Conservation (phyloP, 352 stramenopile species). For the Globisporangium lucens region DNA sequence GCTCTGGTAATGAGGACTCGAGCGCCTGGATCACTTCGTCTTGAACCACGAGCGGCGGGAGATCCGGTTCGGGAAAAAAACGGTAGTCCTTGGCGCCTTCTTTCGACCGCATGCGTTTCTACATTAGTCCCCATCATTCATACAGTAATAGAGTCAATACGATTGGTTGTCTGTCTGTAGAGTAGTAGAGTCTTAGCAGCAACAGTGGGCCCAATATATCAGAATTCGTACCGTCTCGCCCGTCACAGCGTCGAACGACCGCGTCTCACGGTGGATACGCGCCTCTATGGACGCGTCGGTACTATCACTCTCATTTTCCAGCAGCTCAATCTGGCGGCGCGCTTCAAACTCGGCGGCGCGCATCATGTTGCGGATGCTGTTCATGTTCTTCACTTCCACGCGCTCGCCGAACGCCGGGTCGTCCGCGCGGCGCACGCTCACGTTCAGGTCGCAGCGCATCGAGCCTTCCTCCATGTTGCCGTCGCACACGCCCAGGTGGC, state of each 20-base stretch:
- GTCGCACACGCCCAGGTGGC: not conserved
- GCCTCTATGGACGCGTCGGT: not conserved
- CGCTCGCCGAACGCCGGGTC: not conserved
- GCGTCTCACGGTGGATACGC: not conserved
- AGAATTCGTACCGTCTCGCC: not conserved
- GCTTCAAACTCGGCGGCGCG: not conserved
- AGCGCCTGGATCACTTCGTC: not conserved
- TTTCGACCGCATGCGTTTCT: not conserved
- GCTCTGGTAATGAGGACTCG: not conserved
- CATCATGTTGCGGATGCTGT: not conserved
- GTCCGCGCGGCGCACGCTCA: not conserved
- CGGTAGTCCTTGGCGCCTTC: not conserved
- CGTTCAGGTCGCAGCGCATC: not conserved
- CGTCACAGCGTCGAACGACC: not conserved
- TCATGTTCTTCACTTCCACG: not conserved
- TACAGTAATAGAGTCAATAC: too few species aligned
- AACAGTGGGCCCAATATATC: too few species aligned
- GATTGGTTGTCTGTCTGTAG: too few species aligned
- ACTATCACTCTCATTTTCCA: not conserved
- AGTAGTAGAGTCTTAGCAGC: too few species aligned
- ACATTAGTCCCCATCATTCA: not conserved
- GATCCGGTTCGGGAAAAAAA: not conserved
- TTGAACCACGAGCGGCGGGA: not conserved
- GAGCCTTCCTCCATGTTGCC: not conserved
- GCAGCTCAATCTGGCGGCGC: not conserved